phyloP scores from a whole-genome alignment of 176 grass and related monocot species.

The Musa beccarii region DNA sequence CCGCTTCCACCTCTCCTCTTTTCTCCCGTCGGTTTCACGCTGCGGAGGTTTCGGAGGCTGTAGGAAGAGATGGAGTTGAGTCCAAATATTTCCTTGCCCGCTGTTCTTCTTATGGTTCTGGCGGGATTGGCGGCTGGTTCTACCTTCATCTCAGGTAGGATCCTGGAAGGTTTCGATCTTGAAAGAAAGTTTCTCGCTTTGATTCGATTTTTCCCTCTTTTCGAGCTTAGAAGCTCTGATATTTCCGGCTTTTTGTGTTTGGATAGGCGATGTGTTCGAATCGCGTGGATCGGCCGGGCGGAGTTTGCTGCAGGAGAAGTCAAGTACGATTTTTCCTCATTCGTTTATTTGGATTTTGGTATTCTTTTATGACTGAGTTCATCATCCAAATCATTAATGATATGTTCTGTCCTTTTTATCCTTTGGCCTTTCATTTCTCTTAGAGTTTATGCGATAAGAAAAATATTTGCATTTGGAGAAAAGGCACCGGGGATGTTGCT shows the following conservation, averaged over 20 bases:
- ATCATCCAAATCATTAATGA: background rate
- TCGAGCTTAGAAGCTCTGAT: background rate
- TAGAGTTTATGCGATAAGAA: too few species aligned
- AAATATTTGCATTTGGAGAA: too few species aligned
- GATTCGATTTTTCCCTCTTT: background rate
- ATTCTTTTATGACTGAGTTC: background rate
- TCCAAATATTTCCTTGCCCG: background rate
- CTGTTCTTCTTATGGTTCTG: background rate
- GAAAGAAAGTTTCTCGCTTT: background rate
- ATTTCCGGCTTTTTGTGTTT: too few species aligned
- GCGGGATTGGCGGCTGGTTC: background rate
- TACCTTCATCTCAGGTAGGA: conserved; percentile 4
- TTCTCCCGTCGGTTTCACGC: background rate
- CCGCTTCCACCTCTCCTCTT: background rate
- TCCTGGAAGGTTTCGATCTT: background rate
- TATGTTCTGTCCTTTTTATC: background rate
- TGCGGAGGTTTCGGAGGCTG: background rate
- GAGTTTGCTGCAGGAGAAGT: background rate
- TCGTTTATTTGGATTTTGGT: background rate
- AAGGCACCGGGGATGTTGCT: too few species aligned
- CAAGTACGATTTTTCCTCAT: background rate
- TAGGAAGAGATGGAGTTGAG: conserved; percentile 3
- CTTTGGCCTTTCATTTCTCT: background rate
- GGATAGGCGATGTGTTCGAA: conserved; percentile 7
- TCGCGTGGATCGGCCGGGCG: background rate